Evolutionary conservation across 2,329 filamentous ascomycete genomes (phyloP).

Genomic region (Ploettnerulaceae sp.): DNA sequence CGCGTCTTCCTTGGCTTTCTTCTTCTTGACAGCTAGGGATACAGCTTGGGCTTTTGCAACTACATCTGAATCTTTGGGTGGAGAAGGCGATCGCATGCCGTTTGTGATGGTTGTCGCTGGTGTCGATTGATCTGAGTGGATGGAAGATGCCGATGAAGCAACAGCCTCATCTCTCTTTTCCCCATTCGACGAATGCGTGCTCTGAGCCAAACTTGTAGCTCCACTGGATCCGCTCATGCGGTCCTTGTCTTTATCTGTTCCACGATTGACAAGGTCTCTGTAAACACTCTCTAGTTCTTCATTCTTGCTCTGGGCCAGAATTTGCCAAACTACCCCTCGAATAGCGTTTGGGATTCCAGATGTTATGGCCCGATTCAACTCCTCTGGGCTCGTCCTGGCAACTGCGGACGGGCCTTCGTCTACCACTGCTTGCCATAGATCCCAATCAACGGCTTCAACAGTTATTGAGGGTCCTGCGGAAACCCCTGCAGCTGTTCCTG

Average conservation of each 20-base stretch:
- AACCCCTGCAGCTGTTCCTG: constrained; percentile 80
- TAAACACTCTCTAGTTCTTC: constrained; percentile 86
- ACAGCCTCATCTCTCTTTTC: constrained; percentile 57
- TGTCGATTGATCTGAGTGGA: constrained; percentile 71
- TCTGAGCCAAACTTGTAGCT: constrained; percentile 42
- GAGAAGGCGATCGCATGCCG: constrained; percentile 49
- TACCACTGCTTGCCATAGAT: constrained; percentile 93
- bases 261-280: constrained; percentile 70
- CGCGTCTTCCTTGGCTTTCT: constrained; percentile 73
- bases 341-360: constrained; percentile 92
- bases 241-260: constrained; percentile 74
- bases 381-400: constrained; percentile 79
- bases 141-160: constrained; percentile 76
- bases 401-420: constrained; percentile 90
- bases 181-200: constrained; percentile 48
- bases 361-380: constrained; percentile 85
- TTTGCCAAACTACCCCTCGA: constrained; percentile 98
- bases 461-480: constrained; percentile 67
- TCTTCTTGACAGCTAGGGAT: constrained; percentile 63
- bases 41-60: constrained; percentile 60
- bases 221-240: constrained; percentile 42
- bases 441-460: constrained; percentile 89
- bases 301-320: constrained; percentile 91
- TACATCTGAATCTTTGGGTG: constrained; percentile 58
- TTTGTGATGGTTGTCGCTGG: constrained; percentile 52